Base-by-base conservation (phyloP, 2,329 filamentous ascomycete genomes). In the Fusarium fracticaudum region DNA sequence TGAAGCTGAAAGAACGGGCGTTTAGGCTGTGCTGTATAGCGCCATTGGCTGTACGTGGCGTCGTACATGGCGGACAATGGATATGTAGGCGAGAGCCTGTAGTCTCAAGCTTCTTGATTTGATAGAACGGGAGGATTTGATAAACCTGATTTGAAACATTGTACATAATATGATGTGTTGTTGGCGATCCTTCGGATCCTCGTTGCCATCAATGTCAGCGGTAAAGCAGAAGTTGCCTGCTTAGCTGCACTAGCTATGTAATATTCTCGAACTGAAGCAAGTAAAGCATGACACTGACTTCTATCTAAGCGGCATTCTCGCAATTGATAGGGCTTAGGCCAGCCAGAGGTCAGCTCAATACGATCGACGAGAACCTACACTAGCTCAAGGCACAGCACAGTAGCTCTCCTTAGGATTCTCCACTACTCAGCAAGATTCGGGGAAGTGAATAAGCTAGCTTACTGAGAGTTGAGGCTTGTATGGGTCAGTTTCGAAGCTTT, bases 391-490 rank as follows among this genome's bases (percentile, higher is more conserved):
- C 51, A 64, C 43, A 60, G 29, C 41, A 64, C 37, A 48, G 44
- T 37, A 67, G 47, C 35, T 37, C 18, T 22, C 43, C 6, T 15
- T 15, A 22, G 15, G 24, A 43, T 54, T 29, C 51, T 20, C n/a
- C 60, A 22, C 55, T 35, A 50, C 47, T 54, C 53, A 40, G 33
- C 22, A n/a, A 48, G 15, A 26, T 15, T 57, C 43, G 57, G 64
- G n/a, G 24, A 4, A 24, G 33, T 68, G 35, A 54, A 35, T 54
- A 68, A 68, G 47, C 54, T 45, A 26, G 54, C 47, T 68, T 53
- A 68, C 41, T 48, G 65, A 62, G 64, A 68, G 8, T 41, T 55
- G 35, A 31, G 26, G 24, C 51, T 41, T 15, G 20, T 61, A 38
- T 53, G 24, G 40, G 45, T 38, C 35, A 51, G 45, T 53, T 47